These are phyloP conservation scores for Chenopodium formosanum DNA, from an alignment of 148 eudicot species.

Conservation along the genomic window DNA sequence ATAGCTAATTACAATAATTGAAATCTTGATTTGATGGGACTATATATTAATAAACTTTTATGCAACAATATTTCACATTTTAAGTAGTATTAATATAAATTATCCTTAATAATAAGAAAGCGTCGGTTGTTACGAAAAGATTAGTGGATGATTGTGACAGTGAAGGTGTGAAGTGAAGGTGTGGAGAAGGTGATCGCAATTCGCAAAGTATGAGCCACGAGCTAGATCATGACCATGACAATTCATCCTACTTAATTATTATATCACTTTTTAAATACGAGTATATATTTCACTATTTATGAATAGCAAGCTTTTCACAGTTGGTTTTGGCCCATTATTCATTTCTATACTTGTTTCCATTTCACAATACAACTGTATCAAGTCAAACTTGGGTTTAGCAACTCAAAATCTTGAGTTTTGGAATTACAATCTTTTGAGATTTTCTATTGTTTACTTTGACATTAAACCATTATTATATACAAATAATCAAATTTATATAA, in stretches of 20 bases:
- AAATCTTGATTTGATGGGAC: not conserved
- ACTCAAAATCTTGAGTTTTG: too few relatives aligned
- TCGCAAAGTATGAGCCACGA: not conserved
- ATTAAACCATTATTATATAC: too few relatives aligned
- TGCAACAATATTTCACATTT: not conserved
- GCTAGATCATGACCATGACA: not conserved
- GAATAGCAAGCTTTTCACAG: not conserved
- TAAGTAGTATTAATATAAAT: not conserved
- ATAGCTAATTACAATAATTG: not conserved
- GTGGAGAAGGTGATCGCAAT: slow-evolving; percentile 5
- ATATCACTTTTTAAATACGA: not conserved
- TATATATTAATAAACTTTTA: not conserved
- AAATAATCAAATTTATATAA: too few relatives aligned
- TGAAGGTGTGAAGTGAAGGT: not conserved
- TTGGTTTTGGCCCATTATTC: not conserved
- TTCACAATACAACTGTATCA: too few relatives aligned
- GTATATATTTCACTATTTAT: not conserved
- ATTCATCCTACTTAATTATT: not conserved
- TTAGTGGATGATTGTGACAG: not conserved
- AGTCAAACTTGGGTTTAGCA: too few relatives aligned
- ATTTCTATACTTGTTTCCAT: not conserved
- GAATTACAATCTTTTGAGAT: too few relatives aligned
- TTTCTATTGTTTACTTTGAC: too few relatives aligned
- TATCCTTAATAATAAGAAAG: not conserved
- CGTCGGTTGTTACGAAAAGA: too few relatives aligned